Evolutionary conservation across 2,329 filamentous ascomycete species (phyloP), one percentile per base, ranked within the genome.

Genomic region (Drechslerella stenobrocha): DNA sequence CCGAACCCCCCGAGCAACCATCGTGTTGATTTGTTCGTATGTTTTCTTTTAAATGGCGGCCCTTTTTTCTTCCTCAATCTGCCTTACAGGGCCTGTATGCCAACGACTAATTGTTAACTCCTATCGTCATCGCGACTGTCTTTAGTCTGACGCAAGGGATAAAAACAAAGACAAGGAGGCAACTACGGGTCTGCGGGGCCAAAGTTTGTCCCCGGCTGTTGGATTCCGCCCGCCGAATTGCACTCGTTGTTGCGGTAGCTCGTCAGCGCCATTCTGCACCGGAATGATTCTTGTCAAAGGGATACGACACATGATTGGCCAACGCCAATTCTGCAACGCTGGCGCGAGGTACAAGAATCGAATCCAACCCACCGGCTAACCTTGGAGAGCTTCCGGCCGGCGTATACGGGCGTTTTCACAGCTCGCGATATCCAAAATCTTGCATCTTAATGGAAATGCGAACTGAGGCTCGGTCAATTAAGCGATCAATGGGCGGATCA

Each of bases 1-100:
- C 35, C 51, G 46, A 57, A 40, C 22, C 48, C 22, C 34, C 24
- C n/a, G 35, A 11, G 30, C 35, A 18, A n/a, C n/a, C n/a, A n/a
- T n/a, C n/a, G 18, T 18, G 4, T 42, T 18, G 37, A 42, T 42
- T 18, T 18, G 15, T 18, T 20, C 3, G 22, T 3, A 42, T 42
- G 37, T 42, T 42, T 42, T 42, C 37, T 42, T 42, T 42, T 42
- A 18, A 18, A 37, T n/a, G 30, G 30, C 34, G 15, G 34, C 11
- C 11, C 34, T 37, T 15, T 3, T 37, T n/a, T n/a, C 37, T 42
- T 18, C 37, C 37, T 42, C n/a, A 42, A 42, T 42, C 37, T 42
- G 37, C 37, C 37, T 42, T 42, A 42, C 37, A 42, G 22, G 37
- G 37, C 37, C 37, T 18, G 37, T 18, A 42, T 7, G 15, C 18